Base-by-base conservation (phyloP, 371 early-diverging fungal species). In the Mucor lusitanicus region DNA sequence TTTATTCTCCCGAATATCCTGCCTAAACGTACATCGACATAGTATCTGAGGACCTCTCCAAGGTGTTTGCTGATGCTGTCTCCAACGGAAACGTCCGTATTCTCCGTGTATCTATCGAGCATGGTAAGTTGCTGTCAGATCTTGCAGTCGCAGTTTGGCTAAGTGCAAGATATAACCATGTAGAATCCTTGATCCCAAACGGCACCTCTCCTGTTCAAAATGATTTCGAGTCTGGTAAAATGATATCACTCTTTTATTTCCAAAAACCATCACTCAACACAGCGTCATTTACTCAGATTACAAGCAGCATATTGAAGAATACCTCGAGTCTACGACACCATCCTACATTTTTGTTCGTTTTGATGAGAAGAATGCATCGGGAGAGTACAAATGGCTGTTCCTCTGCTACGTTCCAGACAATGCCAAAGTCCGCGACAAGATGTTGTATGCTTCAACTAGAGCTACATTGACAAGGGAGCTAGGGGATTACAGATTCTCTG, bases 381-480 rank as follows among this genome's bases (percentile, higher is more conserved):
- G 82, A 35, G 79, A 82, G 39, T 79, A 80, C 69, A 85, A 89
- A 32, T 95, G 94, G 94, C 71, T 94, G 33, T 84, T 94, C 35
- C 71, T 92, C 50, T 77, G 87, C 54, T 94, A 89, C 71, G 91
- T 94, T 3, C 95, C 96, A 17, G 95, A 94, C 67, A 54, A 83
- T 59, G 91, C 94, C 53, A 81, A 86, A 63, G 88, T 94, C 30
- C 86, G 95, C 19, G 91, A 93, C 60, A 95, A 96, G 78, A 96
- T 95, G 95, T 75, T 96, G 48, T 94, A 94, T 72, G 95, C 96
- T 13, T 87, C 94, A 5, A 88, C 93, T 5, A 85, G 90, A 50
- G 91, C 92, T 15, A 88, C 91, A 3, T 74, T 94, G 68, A 84
- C 87, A 12, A 93, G 88, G 73, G 87, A 88, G 13, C 80, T 95